Base-by-base conservation (phyloP, 176 grass and related monocot species). In the Poa annua region DNA sequence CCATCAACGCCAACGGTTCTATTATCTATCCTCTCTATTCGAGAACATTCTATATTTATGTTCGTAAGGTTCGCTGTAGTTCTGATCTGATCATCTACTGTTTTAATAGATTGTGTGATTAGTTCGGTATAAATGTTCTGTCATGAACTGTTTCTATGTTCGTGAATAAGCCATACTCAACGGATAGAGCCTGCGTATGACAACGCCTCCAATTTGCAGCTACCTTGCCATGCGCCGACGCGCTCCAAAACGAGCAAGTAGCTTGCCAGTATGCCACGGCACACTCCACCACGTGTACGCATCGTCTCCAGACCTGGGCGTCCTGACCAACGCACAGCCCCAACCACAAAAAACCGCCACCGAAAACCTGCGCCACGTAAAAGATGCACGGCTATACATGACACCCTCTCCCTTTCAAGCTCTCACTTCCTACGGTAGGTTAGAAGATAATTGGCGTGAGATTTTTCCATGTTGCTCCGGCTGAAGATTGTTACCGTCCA, bases 401-500 rank as follows among this genome's bases (percentile, higher is more conserved):
- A 50, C 48, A 25, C 60, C 21, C 49, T 35, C 51, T 52, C 45
- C 24, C 70, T 17, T 48, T 25, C 24, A 25, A 51, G 71, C 24
- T 74, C 24, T 73, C 70, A 74, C 44, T 74, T 1, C 15, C n/a
- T 49, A 33, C 57, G 41, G 77, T 48, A 8, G 44, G 25, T 44
- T 49, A 47, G 57, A 20, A 45, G 77, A 79, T 79, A 65, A 49
- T 12, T 64, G 39, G 45, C 45, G 11, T n/a, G 47, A 80, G 77
- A 34, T 49, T 41, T 79, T 78, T 74, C 83, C 83, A 92, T 90
- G 88, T 87, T 95, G 78, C 89, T 90, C 66, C 80, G 90, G 80
- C 82, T 90, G 7, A 91, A 84, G 75, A 42, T 85, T 63, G 41
- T 90, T 61, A 73, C 78, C 64, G 77, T 88, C 76, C 83, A 84